Conservation (phyloP, 768 basidiomycete genomes). For the Gyrodon lividus region DNA sequence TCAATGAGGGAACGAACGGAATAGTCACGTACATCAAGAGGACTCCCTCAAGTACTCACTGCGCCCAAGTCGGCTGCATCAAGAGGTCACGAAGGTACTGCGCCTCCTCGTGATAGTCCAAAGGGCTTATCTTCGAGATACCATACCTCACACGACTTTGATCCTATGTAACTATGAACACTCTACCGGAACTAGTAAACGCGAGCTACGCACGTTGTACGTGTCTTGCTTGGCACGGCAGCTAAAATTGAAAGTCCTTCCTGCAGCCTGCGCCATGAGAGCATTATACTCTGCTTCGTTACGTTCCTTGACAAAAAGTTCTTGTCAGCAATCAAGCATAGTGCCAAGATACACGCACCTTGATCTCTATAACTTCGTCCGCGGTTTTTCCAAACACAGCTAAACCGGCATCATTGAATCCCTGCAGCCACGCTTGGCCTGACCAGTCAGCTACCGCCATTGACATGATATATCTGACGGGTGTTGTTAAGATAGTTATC, state of each 20-base stretch:
- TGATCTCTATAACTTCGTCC: slow-evolving; percentile 73
- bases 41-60: slow-evolving; percentile 14
- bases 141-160: slow-evolving; percentile 79
- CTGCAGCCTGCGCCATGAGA: slow-evolving; percentile 61
- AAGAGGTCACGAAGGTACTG: slow-evolving; percentile 58
- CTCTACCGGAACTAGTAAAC: neutral
- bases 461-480: slow-evolving; percentile 69
- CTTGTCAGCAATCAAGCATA: neutral
- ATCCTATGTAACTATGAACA: slow-evolving; percentile 49
- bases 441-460: slow-evolving; percentile 90
- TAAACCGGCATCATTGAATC: slow-evolving; percentile 90
- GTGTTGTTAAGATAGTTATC: slow-evolving; percentile 2
- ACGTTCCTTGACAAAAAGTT: slow-evolving; percentile 43
- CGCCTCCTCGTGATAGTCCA: slow-evolving; percentile 73
- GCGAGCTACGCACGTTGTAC: slow-evolving; percentile 60
- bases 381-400: slow-evolving; percentile 75
- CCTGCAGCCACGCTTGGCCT: slow-evolving; percentile 88
- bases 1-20: neutral
- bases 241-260: slow-evolving; percentile 75
- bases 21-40: neutral
- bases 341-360: slow-evolving; percentile 38
- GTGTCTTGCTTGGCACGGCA: slow-evolving; percentile 87
- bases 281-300: slow-evolving; percentile 58
- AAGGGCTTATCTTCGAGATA: slow-evolving; percentile 59
- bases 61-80: slow-evolving; percentile 53